Evolutionary conservation across 208 protist genomes (phyloP).

Genomic region (Novymonas esmeraldas): DNA sequence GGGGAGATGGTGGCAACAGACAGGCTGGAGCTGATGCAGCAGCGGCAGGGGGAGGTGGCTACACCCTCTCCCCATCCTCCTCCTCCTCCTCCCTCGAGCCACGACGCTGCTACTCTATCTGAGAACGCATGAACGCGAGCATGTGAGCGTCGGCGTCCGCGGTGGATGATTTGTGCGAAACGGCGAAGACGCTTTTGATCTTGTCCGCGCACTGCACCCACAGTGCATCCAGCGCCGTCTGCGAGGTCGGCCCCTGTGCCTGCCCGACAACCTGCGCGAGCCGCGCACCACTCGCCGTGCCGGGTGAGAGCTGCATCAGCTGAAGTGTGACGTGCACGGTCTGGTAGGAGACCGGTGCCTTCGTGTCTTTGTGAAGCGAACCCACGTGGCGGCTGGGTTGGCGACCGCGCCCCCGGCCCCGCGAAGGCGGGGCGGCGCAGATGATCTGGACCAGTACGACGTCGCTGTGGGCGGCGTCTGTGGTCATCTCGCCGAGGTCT

Average conservation of each 20-base stretch:
- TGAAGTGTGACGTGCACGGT: background rate
- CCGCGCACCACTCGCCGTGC: background rate
- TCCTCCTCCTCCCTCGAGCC: too few species aligned
- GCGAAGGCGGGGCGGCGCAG: background rate
- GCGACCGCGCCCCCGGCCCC: background rate
- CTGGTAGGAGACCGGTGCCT: too few species aligned
- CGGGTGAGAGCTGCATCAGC: constrained; percentile 17
- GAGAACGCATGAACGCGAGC: constrained; percentile 12
- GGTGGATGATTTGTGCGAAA: constrained; percentile 12
- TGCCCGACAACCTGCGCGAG: constrained; percentile 22
- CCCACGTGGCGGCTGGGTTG: too few species aligned
- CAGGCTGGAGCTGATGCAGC: too few species aligned
- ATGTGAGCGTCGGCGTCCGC: constrained; percentile 20
- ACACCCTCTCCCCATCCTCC: background rate
- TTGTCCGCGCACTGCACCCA: constrained; percentile 20
- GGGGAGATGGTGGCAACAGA: too few species aligned
- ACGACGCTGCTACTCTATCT: background rate
- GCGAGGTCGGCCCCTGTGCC: constrained; percentile 1
- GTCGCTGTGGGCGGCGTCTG: background rate
- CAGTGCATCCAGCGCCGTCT: constrained; percentile 6
- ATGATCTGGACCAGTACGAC: constrained; percentile 17
- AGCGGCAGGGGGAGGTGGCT: too few species aligned
- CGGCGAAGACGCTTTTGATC: constrained; percentile 18
- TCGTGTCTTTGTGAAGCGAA: background rate
- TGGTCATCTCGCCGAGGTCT: constrained; percentile 12